Evolutionary conservation across 129 eudicot genomes (phyloP).

Genomic region (Pittosporum tobira): DNA sequence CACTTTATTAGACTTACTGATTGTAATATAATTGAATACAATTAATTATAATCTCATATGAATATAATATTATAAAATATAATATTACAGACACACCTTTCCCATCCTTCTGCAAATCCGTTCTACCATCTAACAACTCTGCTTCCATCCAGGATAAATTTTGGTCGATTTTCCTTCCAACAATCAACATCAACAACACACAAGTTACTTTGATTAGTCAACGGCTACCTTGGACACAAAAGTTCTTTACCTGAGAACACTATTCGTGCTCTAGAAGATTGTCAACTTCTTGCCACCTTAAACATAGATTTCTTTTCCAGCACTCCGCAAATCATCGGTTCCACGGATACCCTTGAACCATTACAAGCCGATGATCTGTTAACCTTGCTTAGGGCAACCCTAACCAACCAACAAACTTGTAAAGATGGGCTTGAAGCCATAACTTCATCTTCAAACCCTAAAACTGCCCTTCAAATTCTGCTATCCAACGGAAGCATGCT

Average conservation of each 20-base stretch:
- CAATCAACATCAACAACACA: constrained; percentile 10
- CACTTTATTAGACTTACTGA: too few species aligned
- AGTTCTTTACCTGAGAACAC: background rate
- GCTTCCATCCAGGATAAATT: constrained; percentile 7
- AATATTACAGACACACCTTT: constrained; percentile 20
- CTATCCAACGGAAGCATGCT: constrained; percentile 16
- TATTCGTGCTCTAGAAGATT: constrained; percentile 23
- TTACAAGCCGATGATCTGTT: constrained; percentile 6
- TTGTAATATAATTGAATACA: too few species aligned
- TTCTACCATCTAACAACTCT: background rate
- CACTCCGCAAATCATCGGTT: background rate
- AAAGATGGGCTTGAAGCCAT: constrained; percentile 17
- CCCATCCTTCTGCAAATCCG: constrained; percentile 24
- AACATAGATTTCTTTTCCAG: constrained; percentile 11
- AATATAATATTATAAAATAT: too few species aligned
- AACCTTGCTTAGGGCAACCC: constrained; percentile 27
- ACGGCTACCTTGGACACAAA: background rate
- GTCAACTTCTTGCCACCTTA: constrained; percentile 11
- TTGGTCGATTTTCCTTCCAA: constrained; percentile 8
- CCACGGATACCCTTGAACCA: background rate
- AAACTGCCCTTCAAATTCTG: background rate
- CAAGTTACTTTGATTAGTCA: background rate
- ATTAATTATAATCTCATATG: too few species aligned
- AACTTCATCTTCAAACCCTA: background rate
- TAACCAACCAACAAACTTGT: too few species aligned